phyloP scores from a whole-genome alignment of 257 asterid genomes.

The Verbena officinalis region DNA sequence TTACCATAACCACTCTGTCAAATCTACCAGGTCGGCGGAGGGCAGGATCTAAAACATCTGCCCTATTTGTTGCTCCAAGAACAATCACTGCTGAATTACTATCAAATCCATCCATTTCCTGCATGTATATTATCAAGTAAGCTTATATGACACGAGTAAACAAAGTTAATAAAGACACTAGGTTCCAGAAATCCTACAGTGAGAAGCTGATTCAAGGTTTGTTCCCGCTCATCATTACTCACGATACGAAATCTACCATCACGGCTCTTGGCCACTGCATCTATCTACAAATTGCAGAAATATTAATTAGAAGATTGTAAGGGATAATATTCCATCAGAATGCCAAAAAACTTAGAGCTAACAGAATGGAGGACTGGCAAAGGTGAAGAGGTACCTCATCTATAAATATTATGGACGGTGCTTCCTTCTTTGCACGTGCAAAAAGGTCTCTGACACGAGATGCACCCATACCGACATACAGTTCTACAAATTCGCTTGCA shows the following conservation, averaged over 20 bases:
- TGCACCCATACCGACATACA: constrained; percentile 99
- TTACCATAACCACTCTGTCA: constrained; percentile 95
- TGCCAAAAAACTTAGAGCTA: constrained; percentile 20
- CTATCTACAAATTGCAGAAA: constrained; percentile 68
- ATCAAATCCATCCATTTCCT: constrained; percentile 99
- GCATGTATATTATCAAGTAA: constrained; percentile 40
- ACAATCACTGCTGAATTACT: constrained; percentile 98
- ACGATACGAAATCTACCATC: constrained; percentile 92
- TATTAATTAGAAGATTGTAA: constrained; percentile 30
- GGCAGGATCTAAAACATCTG: constrained; percentile 98
- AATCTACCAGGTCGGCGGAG: constrained; percentile 99
- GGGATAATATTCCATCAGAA: constrained; percentile 22
- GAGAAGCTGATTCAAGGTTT: constrained; percentile 94
- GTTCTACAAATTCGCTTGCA: constrained; percentile 97
- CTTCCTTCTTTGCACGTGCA: constrained; percentile 98
- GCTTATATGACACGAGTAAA: constrained; percentile 30
- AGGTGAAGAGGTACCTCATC: constrained; percentile 73
- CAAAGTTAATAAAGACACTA: constrained; percentile 7
- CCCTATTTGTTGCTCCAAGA: constrained; percentile 97
- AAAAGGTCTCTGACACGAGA: constrained; percentile 99
- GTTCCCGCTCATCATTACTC: constrained; percentile 98
- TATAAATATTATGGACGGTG: constrained; percentile 96
- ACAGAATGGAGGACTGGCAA: constrained; percentile 12
- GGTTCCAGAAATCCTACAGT: constrained; percentile 62
- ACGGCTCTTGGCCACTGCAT: constrained; percentile 99